Evolutionary conservation across 345 rosid species (phyloP), one percentile per base, ranked within the genome.

Genomic region (Hypericum androsaemum): DNA sequence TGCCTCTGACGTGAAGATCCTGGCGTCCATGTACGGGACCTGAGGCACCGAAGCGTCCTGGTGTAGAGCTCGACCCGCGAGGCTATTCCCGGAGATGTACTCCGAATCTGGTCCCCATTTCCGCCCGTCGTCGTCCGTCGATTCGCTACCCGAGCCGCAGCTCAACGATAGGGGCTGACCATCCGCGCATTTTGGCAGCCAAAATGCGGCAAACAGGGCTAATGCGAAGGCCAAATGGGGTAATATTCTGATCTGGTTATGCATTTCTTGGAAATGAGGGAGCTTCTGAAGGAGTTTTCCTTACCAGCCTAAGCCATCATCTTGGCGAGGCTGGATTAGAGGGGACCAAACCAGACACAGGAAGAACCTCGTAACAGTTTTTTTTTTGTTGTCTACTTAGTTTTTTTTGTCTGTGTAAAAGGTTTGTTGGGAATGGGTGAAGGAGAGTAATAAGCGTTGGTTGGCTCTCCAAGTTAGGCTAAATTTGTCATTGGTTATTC

Each of bases 11-110:
- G 62, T 57, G 57, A 88, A 83, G 39, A 83, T 67, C 61, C 97
- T 75, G 7, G 90, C 90, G 6, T 71, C 71, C 95, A 86, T 83
- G 64, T 74, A 83, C 6, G 95, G 97, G 50, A 85, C 40, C 7
- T 62, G 83, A 37, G 57, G 62, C 57, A 83, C 83, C 0, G 90
- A 75, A 57, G 95, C 77, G 53, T 86, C 94, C 58, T 85, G 94
- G 53, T 57, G 63, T 8, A 74, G 58, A 37, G 95, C 85, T 47
- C 60, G 67, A 7, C 69, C 74, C 10, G 52, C 62, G 5, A 85
- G 76, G 37, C 58, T 57, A 5, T 56, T 57, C 4, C 77, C 62
- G 12, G 42, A 22, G 36, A 88, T 52, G 61, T 70, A 83, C 51
- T 77, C 77, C 3, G 59, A 41, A 62, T 92, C 89, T 0, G 85